Base-by-base conservation (phyloP, 2,329 filamentous ascomycete species). In the Cytospora mali region DNA sequence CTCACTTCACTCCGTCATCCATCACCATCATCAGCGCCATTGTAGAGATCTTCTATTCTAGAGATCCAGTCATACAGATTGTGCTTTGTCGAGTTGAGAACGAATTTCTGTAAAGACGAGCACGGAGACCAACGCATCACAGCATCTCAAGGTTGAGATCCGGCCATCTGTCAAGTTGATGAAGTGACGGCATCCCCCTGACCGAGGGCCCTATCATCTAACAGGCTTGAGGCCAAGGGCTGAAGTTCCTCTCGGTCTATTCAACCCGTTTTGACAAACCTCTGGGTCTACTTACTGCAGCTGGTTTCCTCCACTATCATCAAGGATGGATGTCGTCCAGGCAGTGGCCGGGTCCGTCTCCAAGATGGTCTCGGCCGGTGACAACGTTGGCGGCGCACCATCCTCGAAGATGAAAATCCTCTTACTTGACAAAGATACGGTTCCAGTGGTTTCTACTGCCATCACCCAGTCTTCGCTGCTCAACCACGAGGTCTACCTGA, bases 401-500 rank as follows among this genome's bases (percentile, higher is more conserved):
- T 88, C 91, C 25, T 86, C 91, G 49, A 98, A 97, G 81, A 99
- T 99, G 95, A 99, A 99, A 87, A 95, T 98, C 65, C 81, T 99
- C 62, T 81, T 99, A 67, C 82, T 99, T 70, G 95, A 99, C 76
- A 89, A 87, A 77, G 95, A 98, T 77, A 99, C 95, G 68, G 89
- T 98, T 25, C 87, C 92, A 18, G 96, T 98, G 69, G 88, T 97
- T 23, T 99, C 96, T 11, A 96, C 93, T 6, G 93, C 95, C 60
- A 94, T 94, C 65, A 98, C 95, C 1, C 96, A 99, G 75, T 99
- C 95, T 29, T 88, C 92, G 46, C 86, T 99, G 23, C 87, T 99
- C 66, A 97, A 92, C 73, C 93, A 99, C 79, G 94, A 98, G 79
- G 91, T 99, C 69, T 99, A 97, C 77, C 91, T 99, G 66, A 97